phyloP scores from a whole-genome alignment of 1,284 basidiomycete species.

The Boletus albobrunnescens region DNA sequence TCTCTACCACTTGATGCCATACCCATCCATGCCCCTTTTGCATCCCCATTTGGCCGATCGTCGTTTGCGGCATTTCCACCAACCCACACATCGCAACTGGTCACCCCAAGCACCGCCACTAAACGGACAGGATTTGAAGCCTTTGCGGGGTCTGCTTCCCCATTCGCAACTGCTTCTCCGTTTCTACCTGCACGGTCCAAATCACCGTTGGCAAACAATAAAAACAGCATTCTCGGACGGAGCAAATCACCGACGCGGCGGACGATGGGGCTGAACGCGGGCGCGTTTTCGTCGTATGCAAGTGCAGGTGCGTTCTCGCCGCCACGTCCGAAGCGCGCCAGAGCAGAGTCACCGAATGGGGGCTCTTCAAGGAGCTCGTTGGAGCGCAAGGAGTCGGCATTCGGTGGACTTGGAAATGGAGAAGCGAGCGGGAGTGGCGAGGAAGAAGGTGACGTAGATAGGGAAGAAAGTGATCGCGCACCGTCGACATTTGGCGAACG shows the following conservation, averaged over 20 bases:
- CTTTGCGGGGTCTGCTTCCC: slow-evolving; percentile 58
- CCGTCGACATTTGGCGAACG: slow-evolving; percentile 54
- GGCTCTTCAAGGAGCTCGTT: slow-evolving; percentile 42
- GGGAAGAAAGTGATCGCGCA: slow-evolving; percentile 34
- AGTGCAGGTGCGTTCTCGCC: slow-evolving; percentile 42
- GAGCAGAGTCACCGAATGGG: slow-evolving; percentile 46
- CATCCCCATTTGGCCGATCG: slow-evolving; percentile 24
- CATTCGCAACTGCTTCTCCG: slow-evolving; percentile 44
- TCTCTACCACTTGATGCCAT: slow-evolving; percentile 25
- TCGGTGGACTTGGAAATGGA: slow-evolving; percentile 19
- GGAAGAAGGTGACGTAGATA: slow-evolving; percentile 39
- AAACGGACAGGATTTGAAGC: slow-evolving; percentile 61
- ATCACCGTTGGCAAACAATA: slow-evolving; percentile 42
- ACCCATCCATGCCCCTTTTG: slow-evolving; percentile 14
- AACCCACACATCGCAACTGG: slow-evolving; percentile 16
- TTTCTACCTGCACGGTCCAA: slow-evolving; percentile 42
- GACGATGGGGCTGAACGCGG: slow-evolving; percentile 36
- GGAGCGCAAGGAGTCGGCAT: slow-evolving; percentile 34
- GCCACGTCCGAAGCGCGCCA: slow-evolving; percentile 49
- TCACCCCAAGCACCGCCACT: slow-evolving; percentile 34
- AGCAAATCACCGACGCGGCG: slow-evolving; percentile 51
- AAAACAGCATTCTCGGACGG: slow-evolving; percentile 28
- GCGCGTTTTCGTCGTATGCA: slow-evolving; percentile 61
- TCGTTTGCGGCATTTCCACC: slow-evolving; percentile 33
- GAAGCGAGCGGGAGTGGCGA: slow-evolving; percentile 35